Evolutionary conservation across 2,329 filamentous ascomycete genomes (phyloP).

Genomic region (Daldinia sp.): DNA sequence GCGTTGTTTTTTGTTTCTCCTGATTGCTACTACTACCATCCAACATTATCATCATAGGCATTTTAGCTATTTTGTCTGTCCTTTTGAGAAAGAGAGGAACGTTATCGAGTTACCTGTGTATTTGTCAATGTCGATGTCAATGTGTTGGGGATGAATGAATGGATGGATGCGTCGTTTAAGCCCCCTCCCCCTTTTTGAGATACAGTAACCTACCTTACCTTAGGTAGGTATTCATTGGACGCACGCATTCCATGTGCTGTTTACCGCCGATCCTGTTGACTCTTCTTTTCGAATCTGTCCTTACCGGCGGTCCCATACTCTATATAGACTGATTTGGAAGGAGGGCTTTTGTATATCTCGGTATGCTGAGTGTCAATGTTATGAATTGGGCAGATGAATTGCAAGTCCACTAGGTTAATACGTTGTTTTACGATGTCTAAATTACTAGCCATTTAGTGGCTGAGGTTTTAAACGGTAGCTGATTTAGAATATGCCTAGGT

Average conservation of each 20-base stretch:
- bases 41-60: neutral
- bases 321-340: neutral
- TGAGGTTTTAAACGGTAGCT: neutral
- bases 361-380: neutral
- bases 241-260: neutral
- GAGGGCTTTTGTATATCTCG: conserved; percentile 1
- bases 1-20: conserved; percentile 16
- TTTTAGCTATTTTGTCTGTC: conserved; percentile 8
- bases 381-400: conserved; percentile 1
- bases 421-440: neutral
- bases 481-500: neutral
- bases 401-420: neutral
- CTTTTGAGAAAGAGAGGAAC: neutral
- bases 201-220: neutral
- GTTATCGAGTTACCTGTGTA: conserved; percentile 9
- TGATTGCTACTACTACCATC: conserved; percentile 6
- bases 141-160: neutral
- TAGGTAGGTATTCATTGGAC: neutral
- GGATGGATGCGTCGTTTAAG: neutral
- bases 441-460: neutral
- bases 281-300: neutral
- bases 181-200: neutral
- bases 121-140: neutral
- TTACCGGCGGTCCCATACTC: neutral
- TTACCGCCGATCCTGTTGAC: neutral